Conservation (phyloP, 2,329 filamentous ascomycete genomes). For the Aureobasidium musti region DNA sequence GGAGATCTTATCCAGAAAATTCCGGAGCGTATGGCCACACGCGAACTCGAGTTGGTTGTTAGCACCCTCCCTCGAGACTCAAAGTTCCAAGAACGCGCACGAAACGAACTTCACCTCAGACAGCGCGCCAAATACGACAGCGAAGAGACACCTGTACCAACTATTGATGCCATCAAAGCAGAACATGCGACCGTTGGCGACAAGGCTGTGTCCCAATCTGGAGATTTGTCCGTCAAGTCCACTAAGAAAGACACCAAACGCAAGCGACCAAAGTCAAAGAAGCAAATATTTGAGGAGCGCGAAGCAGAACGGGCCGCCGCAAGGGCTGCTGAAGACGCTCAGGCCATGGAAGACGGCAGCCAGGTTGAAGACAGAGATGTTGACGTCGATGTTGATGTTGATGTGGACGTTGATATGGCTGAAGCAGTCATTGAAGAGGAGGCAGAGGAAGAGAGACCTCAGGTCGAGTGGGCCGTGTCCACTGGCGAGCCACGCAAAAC, state of each 20-base stretch:
- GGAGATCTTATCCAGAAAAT: slow-evolving; percentile 57
- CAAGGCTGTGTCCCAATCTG: slow-evolving; percentile 15
- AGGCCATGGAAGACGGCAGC: slow-evolving; percentile 39
- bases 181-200: slow-evolving; percentile 32
- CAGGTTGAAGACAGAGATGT: slow-evolving; percentile 42
- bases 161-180: slow-evolving; percentile 34
- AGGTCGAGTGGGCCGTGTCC: slow-evolving; percentile 64
- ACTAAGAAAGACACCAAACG: slow-evolving; percentile 55
- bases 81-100: slow-evolving; percentile 74
- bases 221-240: slow-evolving; percentile 38
- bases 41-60: slow-evolving; percentile 59
- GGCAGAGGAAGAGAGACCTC: slow-evolving; percentile 52
- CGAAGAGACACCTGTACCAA: slow-evolving; percentile 42
- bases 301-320: slow-evolving; percentile 57
- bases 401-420: slow-evolving; percentile 50
- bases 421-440: slow-evolving; percentile 41
- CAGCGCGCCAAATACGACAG: slow-evolving; percentile 86
- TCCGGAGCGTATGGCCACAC: slow-evolving; percentile 70
- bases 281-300: slow-evolving; percentile 69
- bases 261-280: slow-evolving; percentile 71
- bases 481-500: slow-evolving; percentile 61
- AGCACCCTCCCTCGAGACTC: slow-evolving; percentile 57
- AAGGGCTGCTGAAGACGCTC: slow-evolving; percentile 37
- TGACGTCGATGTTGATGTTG: slow-evolving; percentile 50
- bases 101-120: slow-evolving; percentile 67